Evolutionary conservation across 1,284 basidiomycete species (phyloP).

Genomic region (Boletus sp.): DNA sequence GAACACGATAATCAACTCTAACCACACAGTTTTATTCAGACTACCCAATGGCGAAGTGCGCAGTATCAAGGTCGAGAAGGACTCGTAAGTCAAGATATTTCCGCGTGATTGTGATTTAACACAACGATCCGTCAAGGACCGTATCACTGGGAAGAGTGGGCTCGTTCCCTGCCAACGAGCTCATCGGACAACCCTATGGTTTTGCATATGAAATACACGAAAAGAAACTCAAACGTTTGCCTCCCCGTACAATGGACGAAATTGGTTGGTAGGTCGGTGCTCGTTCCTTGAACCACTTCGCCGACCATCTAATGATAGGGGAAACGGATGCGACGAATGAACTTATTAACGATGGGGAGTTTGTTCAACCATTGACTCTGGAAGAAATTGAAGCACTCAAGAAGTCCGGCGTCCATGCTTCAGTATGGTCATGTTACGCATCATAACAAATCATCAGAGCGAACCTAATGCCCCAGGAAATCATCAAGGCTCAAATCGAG

Average conservation of each 20-base stretch:
- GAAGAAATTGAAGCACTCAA: constrained; percentile 82
- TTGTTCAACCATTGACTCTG: constrained; percentile 73
- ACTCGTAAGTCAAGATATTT: constrained; percentile 50
- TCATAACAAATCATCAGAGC: constrained; percentile 2
- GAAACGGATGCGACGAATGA: constrained; percentile 90
- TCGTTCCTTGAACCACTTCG: constrained; percentile 1
- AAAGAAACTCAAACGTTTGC: constrained; percentile 60
- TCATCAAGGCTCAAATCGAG: constrained; percentile 89
- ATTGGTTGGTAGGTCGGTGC: constrained; percentile 49
- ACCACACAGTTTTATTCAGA: constrained; percentile 62
- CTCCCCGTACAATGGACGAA: constrained; percentile 65
- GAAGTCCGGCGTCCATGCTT: constrained; percentile 68
- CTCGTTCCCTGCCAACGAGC: constrained; percentile 62
- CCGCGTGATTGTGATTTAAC: constrained; percentile 8
- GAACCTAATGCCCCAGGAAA: constrained; percentile 57
- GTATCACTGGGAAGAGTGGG: constrained; percentile 72
- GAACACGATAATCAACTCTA: constrained; percentile 45
- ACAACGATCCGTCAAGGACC: constrained; percentile 40
- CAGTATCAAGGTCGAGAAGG: constrained; percentile 60
- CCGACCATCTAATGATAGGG: constrained; percentile 45
- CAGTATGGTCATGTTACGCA: constrained; percentile 43
- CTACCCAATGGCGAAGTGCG: constrained; percentile 69
- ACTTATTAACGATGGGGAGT: constrained; percentile 77
- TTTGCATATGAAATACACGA: constrained; percentile 72
- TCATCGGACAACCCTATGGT: constrained; percentile 73